Evolutionary conservation across 805 yeast species (phyloP).

Genomic region (Hyphopichia homilentoma): DNA sequence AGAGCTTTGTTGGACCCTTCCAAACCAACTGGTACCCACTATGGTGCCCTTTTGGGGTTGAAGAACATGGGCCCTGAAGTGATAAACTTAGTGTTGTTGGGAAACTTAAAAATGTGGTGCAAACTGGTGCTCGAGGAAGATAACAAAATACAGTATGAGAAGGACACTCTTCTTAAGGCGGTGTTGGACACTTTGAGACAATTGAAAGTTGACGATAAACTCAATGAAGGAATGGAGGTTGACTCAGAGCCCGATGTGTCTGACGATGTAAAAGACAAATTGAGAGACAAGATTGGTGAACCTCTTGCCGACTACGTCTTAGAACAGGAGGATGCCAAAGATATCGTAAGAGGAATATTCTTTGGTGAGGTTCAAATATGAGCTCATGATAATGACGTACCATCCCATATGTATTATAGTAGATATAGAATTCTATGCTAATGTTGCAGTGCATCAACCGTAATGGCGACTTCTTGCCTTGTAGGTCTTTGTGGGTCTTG

Average conservation of each 20-base stretch:
- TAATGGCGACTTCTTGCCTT: too few relatives aligned
- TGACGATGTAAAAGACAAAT: constrained; percentile 34
- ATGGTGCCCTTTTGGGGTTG: constrained; percentile 86
- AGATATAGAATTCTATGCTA: too few relatives aligned
- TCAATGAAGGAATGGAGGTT: constrained; percentile 31
- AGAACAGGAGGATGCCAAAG: constrained; percentile 45
- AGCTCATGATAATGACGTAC: too few relatives aligned
- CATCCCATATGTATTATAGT: too few relatives aligned
- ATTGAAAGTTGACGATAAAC: constrained; percentile 32
- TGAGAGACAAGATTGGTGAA: constrained; percentile 59
- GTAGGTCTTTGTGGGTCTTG: not conserved
- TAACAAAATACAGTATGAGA: constrained; percentile 42
- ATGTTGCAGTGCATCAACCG: too few relatives aligned
- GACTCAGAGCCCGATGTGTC: constrained; percentile 26
- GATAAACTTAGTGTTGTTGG: constrained; percentile 74
- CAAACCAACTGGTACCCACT: constrained; percentile 84
- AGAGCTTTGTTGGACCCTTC: constrained; percentile 86
- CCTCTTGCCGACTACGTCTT: constrained; percentile 49
- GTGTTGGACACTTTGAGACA: constrained; percentile 53
- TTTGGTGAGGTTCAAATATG: constrained; percentile 54
- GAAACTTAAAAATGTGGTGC: constrained; percentile 82
- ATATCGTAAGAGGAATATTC: constrained; percentile 61
- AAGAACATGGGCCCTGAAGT: constrained; percentile 85
- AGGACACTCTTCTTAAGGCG: constrained; percentile 41
- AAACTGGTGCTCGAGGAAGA: constrained; percentile 48